Evolutionary conservation across 441 rosid species (phyloP), one percentile per base, ranked within the genome.

Genomic region (Brassica hybrid): DNA sequence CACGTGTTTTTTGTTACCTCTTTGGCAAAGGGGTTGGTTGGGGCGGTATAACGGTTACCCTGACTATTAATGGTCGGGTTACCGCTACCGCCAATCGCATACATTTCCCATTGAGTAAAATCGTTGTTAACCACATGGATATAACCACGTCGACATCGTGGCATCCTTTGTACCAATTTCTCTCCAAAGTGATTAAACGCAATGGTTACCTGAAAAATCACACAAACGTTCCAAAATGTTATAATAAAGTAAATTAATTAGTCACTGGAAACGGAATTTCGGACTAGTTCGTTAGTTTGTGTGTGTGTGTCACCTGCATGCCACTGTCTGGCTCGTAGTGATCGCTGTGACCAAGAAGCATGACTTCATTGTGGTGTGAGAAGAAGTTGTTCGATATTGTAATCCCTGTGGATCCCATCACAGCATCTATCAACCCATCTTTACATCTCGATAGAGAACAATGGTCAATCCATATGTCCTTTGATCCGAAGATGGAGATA

Each of bases 51-150:
- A 1, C 98, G 93, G 71, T 94, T 94, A 54, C 98, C 97, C 71
- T 94, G 98, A 76, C 99, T 93, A 59, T 91, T 94, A 25, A 94
- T 94, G 32, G 99, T 93, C 1, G 99, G 98, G 76, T 81, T 90
- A n/a, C 93, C 98, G 50, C 99, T 94, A 4, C 99, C 99, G 0
- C 99, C 99, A 59, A 94, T 93, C 0, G 98, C 99, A 27, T 94
- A 93, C 99, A 94, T 94, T 76, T 93, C 97, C 99, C 99, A 94
- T 48, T 84, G 86, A 0, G 99, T 92, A 75, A 88, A 94, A 71
- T 93, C 99, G 25, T 94, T 94, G 79, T 94, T 94, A 23, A 91
- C 99, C 13, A 94, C 99, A 58, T 94, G 99, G 60, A 94, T 89
- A 66, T 91, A 94, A 3, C 99, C 99, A 10, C 82, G 87, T 64